Evolutionary conservation across 2,329 filamentous ascomycete genomes (phyloP), one percentile per base, ranked within the genome.

Genomic region (Pestalotiopsis sp.): DNA sequence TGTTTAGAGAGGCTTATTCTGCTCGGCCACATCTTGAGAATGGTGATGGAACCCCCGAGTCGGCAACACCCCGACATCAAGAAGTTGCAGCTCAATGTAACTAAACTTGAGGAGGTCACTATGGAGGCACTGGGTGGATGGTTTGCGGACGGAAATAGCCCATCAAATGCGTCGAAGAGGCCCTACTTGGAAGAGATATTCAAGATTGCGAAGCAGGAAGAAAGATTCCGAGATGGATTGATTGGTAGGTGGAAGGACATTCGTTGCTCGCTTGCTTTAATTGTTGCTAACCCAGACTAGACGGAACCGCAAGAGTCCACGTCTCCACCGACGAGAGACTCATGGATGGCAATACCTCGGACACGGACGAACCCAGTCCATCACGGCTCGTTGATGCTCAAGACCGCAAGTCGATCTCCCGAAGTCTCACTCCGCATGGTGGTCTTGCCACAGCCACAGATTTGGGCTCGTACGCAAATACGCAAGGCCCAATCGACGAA

Each of bases 121-220:
- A 84, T 82, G 64, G 89, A 91, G 67, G 86, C 86, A 0, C 81
- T 91, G 36, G 86, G 86, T 0, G 79, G 82, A 17, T 91, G 88
- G 78, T 91, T 90, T 68, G 80, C 82, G 14, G 88, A 90, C 70
- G 86, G 85, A 66, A 85, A 87, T 2, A 80, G 82, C 31, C 82
- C 83, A 0, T 82, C 82, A 57, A 91, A 91, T 68, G 77, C 78
- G 2, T 81, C 81, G 70, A 91, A 91, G 80, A 84, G 82, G 68
- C 82, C 83, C 0, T 89, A 84, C 62, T 74, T 91, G 9, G 86
- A 83, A 66, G 89, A 91, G 73, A 86, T 91, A 9, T 91, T 91
- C 80, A 87, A 85, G 70, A 84, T 91, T 38, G 89, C 89, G 0
- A 83, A 79, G 67, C 78, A 81, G 38, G 86, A 91, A 71, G 88